These are phyloP conservation scores for Teratosphaeria viscida DNA, from an alignment of 2,329 filamentous ascomycete species.

Conservation along the genomic window DNA sequence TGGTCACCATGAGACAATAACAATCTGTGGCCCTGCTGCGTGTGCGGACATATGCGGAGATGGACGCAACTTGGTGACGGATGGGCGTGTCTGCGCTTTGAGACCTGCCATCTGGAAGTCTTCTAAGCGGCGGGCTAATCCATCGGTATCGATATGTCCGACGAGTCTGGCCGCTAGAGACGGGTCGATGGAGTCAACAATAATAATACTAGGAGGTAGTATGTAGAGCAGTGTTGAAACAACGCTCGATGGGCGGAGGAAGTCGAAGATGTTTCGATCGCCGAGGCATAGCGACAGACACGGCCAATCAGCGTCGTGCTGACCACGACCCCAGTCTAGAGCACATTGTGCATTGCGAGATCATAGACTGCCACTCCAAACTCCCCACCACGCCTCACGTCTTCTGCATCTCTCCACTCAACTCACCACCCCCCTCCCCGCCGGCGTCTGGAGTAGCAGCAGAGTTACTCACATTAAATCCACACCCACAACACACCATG, in stretches of 20 bases:
- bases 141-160: not conserved
- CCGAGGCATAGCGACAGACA: not conserved
- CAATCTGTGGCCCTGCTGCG: not conserved
- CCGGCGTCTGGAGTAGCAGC: not conserved
- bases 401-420: not conserved
- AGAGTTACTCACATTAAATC: not conserved
- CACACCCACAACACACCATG: conserved; percentile 15
- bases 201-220: too few relatives aligned
- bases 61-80: not conserved
- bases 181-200: too few relatives aligned
- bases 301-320: not conserved
- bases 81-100: too few relatives aligned
- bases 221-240: not conserved
- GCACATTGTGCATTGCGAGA: not conserved
- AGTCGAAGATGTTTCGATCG: not conserved
- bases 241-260: not conserved
- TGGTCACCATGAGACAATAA: not conserved
- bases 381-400: not conserved
- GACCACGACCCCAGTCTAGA: not conserved
- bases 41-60: not conserved
- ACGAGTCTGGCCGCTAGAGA: not conserved
- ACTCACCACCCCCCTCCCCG: not conserved
- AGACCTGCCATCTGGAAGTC: too few relatives aligned
- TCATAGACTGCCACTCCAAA: not conserved
- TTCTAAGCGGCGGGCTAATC: not conserved